Evolutionary conservation across 169 alveolate species (phyloP).

Genomic region (Nephromyces sp.): DNA sequence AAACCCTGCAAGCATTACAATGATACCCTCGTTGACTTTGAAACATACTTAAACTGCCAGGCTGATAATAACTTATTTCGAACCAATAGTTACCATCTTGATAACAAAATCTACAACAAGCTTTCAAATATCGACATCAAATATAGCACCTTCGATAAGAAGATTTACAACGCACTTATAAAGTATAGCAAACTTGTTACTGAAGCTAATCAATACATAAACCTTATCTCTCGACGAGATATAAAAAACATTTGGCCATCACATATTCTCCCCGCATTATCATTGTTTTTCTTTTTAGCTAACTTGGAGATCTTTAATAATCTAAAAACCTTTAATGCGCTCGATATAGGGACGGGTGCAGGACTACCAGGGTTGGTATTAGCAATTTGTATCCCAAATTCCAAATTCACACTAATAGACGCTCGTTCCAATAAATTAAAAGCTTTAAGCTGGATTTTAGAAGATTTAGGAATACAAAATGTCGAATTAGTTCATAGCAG

Average conservation of each 20-base stretch:
- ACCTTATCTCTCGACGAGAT: constrained; percentile 3
- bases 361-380: constrained; percentile 5
- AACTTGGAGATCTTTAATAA: not conserved
- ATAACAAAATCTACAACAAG: no score
- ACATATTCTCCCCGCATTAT: constrained; percentile 2
- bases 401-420: not conserved
- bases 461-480: not conserved
- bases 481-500: not conserved
- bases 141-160: no score
- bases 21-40: no score
- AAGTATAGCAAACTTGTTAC: not conserved
- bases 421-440: not conserved
- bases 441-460: not conserved
- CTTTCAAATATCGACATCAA: no score
- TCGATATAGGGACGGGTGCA: constrained; percentile 9
- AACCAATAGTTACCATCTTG: no score
- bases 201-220: not conserved
- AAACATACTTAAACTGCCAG: no score
- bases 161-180: no score
- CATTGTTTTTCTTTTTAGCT: not conserved
- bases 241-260: not conserved
- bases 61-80: no score
- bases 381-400: not conserved
- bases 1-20: no score
- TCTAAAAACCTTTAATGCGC: not conserved